Base-by-base conservation (phyloP, 768 basidiomycete genomes). In the Phlebiopsis gigantea region DNA sequence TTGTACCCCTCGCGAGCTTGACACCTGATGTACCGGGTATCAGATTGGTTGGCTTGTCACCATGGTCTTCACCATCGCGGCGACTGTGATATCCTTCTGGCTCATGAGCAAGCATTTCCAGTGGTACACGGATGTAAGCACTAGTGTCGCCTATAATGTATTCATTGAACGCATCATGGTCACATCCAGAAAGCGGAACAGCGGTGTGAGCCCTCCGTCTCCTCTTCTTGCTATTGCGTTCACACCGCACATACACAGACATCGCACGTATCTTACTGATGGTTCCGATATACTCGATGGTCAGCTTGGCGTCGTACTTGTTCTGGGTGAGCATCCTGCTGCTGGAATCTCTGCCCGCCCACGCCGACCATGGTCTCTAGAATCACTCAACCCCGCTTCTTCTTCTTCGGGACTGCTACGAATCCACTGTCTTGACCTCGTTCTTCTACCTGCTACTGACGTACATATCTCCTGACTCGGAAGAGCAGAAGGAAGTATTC, bases 381-480 rank as follows among this genome's bases (percentile, higher is more conserved):
- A 82, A 85, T 57, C 79, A 88, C 55, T 79, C 88, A 1, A 84
- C 87, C 0, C 83, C 85, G 2, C 71, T 88, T 25, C 77, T 88
- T 42, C 78, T 90, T 45, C 68, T 88, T 51, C 79, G 88, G 45
- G 88, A 90, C 65, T 78, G 80, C 59, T 91, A 90, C 69, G 89
- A 90, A 73, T 81, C 87, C 10, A 81, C 85, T 39, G 83, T 90
- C 12, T 72, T 92, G 57, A 86, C 84, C 0, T 76, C 87, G 1
- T 90, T 90, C 75, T 90, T 92, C 71, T 89, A 88, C 65, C 77
- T 92, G 29, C 77, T 92, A 26, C 74, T 90, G 50, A 76, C 76
- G 56, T 90, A 88, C 71, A 69, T 90, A 12, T 87, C 85, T 0
- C 82, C 80, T 43, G 77, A 84, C 60, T 67, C 75, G 4, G 79